These are phyloP conservation scores for Entelexis sorbosivorans DNA, from an alignment of 1,139 yeast genomes.

Conservation along the genomic window DNA sequence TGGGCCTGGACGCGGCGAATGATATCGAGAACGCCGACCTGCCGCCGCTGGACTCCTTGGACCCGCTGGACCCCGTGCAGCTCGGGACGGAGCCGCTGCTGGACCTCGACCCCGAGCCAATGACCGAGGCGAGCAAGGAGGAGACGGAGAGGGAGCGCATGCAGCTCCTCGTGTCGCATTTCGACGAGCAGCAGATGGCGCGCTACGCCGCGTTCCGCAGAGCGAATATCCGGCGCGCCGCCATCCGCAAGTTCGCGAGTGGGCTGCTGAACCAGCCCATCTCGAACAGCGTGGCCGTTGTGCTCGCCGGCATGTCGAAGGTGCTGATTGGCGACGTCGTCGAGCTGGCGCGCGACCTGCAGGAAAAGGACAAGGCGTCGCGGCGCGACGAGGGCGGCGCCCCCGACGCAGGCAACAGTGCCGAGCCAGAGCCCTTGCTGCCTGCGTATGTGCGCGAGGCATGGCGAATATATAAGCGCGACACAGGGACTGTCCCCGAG, in stretches of 20 bases:
- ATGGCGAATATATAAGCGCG: slow-evolving; percentile 61
- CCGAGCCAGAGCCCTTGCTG: slow-evolving; percentile 48
- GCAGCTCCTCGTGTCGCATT: slow-evolving; percentile 56
- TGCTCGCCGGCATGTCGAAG: slow-evolving; percentile 78
- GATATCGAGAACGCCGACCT: neutral
- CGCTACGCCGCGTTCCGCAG: slow-evolving; percentile 81
- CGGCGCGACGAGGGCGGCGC: slow-evolving; percentile 9
- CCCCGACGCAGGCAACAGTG: slow-evolving; percentile 29
- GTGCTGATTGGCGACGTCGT: slow-evolving; percentile 81
- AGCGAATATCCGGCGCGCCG: slow-evolving; percentile 66
- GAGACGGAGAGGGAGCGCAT: slow-evolving; percentile 40
- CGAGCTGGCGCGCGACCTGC: slow-evolving; percentile 63
- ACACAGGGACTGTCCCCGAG: slow-evolving; percentile 53
- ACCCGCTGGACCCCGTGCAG: slow-evolving; percentile 2
- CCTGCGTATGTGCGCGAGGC: slow-evolving; percentile 88
- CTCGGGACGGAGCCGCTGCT: neutral
- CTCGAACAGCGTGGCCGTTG: slow-evolving; percentile 72
- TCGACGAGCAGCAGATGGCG: slow-evolving; percentile 75
- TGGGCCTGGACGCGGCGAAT: neutral
- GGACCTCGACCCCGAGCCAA: neutral
- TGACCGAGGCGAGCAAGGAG: slow-evolving; percentile 19
- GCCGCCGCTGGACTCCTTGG: slow-evolving; percentile 5
- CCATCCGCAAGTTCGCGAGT: slow-evolving; percentile 72
- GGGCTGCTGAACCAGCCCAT: slow-evolving; percentile 71
- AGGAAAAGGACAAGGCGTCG: slow-evolving; percentile 23